Evolutionary conservation across 1,139 yeast genomes (phyloP).

Genomic region (Saccharomyces hybrid): DNA sequence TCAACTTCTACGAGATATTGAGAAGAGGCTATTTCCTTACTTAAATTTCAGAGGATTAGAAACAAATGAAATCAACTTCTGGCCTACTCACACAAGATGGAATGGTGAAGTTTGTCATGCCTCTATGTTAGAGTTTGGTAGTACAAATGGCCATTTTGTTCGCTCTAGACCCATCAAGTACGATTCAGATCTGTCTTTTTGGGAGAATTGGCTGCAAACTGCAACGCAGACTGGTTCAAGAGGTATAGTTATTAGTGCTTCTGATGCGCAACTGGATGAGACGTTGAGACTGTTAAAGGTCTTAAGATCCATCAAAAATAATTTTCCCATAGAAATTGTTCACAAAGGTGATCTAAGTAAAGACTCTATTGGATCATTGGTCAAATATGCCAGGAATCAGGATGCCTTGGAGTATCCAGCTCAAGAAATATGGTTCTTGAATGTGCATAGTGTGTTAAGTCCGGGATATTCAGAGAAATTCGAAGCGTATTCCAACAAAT

Average conservation of each 20-base stretch:
- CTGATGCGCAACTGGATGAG: neutral
- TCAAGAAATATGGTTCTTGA: conserved; percentile 1
- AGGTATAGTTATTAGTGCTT: conserved; percentile 3
- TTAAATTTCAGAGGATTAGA: neutral
- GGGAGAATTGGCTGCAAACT: neutral
- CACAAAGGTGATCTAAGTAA: neutral
- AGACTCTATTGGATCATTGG: neutral
- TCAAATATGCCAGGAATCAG: neutral
- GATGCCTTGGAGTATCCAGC: neutral
- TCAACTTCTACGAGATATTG: neutral
- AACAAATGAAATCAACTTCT: neutral
- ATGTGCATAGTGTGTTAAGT: neutral
- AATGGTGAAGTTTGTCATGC: neutral
- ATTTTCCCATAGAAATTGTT: conserved; percentile 2
- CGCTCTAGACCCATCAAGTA: neutral
- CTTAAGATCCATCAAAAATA: neutral
- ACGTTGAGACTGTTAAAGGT: neutral
- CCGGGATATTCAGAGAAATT: neutral
- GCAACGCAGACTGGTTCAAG: neutral
- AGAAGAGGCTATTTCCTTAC: neutral
- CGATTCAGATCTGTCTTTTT: neutral
- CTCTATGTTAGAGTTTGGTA: neutral
- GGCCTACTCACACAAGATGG: neutral
- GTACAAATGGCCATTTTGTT: neutral
- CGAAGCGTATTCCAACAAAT: conserved; percentile 38